Conservation (phyloP, 345 rosid genomes). For the Tarenaya hassleriana region DNA sequence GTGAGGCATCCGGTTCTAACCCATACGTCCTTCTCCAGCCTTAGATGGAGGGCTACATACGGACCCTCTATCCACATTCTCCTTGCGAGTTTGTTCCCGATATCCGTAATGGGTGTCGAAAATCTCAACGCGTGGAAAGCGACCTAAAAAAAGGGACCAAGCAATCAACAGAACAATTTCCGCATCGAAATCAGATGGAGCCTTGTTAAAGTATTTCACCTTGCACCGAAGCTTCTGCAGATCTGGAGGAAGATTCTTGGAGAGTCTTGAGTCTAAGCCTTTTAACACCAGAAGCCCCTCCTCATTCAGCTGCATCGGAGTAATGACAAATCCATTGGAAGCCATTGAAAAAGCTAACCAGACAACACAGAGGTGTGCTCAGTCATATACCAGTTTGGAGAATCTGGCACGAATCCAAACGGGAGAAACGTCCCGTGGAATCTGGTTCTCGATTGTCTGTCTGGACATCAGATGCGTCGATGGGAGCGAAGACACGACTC, state of each 20-base stretch:
- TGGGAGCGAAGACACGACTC: conserved; percentile 64
- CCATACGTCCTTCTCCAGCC: conserved; percentile 78
- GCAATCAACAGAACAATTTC: neutral
- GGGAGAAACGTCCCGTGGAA: conserved; percentile 56
- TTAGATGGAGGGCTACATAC: conserved; percentile 58
- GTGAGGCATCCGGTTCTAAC: conserved; percentile 70
- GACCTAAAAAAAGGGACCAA: conserved; percentile 33
- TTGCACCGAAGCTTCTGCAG: conserved; percentile 77
- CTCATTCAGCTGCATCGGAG: conserved; percentile 42
- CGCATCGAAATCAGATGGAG: neutral
- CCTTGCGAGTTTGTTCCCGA: conserved; percentile 55
- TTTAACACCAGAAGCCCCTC: conserved; percentile 58
- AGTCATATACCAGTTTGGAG: conserved; percentile 38
- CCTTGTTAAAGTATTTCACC: conserved; percentile 23
- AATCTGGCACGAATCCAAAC: conserved; percentile 63
- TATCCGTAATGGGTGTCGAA: conserved; percentile 45
- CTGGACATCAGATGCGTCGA: conserved; percentile 57
- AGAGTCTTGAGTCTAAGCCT: conserved; percentile 61
- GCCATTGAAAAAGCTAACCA: neutral
- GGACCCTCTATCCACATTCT: conserved; percentile 89
- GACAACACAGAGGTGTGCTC: conserved; percentile 2
- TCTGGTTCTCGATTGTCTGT: conserved; percentile 45
- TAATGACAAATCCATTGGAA: neutral
- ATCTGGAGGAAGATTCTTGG: conserved; percentile 63
- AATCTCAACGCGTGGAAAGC: conserved; percentile 70